Conservation (phyloP, 805 yeast genomes). For the Ogataea pignaliae region DNA sequence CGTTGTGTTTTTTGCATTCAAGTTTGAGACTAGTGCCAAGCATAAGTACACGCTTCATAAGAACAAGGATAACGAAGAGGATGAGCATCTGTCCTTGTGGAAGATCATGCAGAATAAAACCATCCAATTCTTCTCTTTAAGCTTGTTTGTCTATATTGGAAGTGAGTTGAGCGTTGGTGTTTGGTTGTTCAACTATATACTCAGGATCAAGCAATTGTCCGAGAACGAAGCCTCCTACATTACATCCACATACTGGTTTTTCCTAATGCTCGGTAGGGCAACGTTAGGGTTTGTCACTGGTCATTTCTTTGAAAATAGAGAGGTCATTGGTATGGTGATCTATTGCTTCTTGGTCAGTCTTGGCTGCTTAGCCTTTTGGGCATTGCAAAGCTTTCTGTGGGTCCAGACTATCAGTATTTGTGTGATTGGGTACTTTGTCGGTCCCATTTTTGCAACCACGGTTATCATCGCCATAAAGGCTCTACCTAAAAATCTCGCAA, state of each 20-base stretch:
- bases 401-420: constrained; percentile 35
- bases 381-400: constrained; percentile 16
- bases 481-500: constrained; percentile 56
- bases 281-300: constrained; percentile 46
- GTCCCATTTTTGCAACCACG: constrained; percentile 63
- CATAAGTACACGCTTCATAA: constrained; percentile 28
- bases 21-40: constrained; percentile 42
- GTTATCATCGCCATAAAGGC: constrained; percentile 59
- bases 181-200: constrained; percentile 47
- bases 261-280: constrained; percentile 45
- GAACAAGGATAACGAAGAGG: constrained; percentile 14
- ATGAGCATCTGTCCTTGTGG: constrained; percentile 13
- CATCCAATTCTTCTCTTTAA: constrained; percentile 37
- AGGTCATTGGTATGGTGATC: constrained; percentile 37
- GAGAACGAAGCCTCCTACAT: constrained; percentile 40
- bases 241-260: constrained; percentile 49
- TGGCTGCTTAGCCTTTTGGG: constrained; percentile 31
- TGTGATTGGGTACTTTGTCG: constrained; percentile 44
- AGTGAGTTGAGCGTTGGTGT: constrained; percentile 50
- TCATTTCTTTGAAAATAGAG: constrained; percentile 34
- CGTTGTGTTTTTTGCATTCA: constrained; percentile 28
- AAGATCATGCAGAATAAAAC: constrained; percentile 30
- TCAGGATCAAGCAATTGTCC: constrained; percentile 34
- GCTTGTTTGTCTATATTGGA: constrained; percentile 47
- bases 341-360: constrained; percentile 34